These are phyloP conservation scores for Albugo candida DNA, from an alignment of 352 stramenopile genomes.

Conservation along the genomic window DNA sequence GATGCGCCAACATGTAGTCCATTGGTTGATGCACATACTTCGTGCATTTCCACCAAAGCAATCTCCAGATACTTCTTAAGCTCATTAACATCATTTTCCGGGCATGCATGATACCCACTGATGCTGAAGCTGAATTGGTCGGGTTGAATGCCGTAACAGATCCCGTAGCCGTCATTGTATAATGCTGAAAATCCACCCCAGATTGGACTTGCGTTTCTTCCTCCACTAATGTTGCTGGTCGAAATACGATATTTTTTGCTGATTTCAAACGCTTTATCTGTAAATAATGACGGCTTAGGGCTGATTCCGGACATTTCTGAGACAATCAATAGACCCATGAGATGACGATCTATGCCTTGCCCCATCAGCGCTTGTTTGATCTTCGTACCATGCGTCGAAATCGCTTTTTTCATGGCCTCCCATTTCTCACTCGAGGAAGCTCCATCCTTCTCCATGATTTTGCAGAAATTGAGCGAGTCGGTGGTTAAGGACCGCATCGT, in stretches of 20 bases:
- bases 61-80: slow-evolving; percentile 87
- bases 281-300: slow-evolving; percentile 81
- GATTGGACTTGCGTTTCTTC: slow-evolving; percentile 85
- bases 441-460: slow-evolving; percentile 75
- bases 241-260: slow-evolving; percentile 91
- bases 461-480: slow-evolving; percentile 81
- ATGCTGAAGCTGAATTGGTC: slow-evolving; percentile 92
- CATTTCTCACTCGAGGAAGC: slow-evolving; percentile 50
- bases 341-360: slow-evolving; percentile 87
- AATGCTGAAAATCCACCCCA: slow-evolving; percentile 94
- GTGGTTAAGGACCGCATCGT: slow-evolving; percentile 77
- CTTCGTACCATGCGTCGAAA: slow-evolving; percentile 82
- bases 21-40: slow-evolving; percentile 78
- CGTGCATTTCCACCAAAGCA: slow-evolving; percentile 89
- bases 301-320: slow-evolving; percentile 81
- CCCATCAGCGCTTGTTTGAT: slow-evolving; percentile 69
- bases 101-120: slow-evolving; percentile 70
- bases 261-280: slow-evolving; percentile 81
- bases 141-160: slow-evolving; percentile 91
- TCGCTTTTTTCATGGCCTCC: slow-evolving; percentile 75
- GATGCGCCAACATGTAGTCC: slow-evolving; percentile 78
- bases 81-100: slow-evolving; percentile 53
- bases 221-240: slow-evolving; percentile 89
- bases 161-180: slow-evolving; percentile 87
- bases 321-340: slow-evolving; percentile 92